Conservation (phyloP, 192 early-diverging fungal species). For the Podila verticillata region DNA sequence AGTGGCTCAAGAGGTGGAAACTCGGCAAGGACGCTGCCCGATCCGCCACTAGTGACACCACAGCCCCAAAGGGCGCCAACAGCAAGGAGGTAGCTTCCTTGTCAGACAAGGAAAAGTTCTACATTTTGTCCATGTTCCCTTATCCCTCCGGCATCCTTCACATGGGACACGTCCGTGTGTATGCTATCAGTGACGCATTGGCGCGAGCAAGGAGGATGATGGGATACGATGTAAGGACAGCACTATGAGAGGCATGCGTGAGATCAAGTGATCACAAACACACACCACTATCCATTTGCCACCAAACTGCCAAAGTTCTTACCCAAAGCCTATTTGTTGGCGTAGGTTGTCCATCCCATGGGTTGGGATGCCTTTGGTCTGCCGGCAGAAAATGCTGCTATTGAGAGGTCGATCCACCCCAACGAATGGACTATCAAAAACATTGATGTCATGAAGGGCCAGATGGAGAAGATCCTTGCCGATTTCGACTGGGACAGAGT, state of each 20-base stretch:
- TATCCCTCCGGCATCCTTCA: constrained; percentile 94
- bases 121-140: constrained; percentile 95
- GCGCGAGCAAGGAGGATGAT: constrained; percentile 80
- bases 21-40: constrained; percentile 13
- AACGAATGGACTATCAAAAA: constrained; percentile 85
- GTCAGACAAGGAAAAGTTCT: constrained; percentile 66
- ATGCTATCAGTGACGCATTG: constrained; percentile 91
- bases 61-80: background rate
- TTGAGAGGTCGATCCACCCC: constrained; percentile 81
- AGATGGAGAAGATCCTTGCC: constrained; percentile 76
- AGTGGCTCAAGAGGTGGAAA: constrained; percentile 69
- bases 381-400: constrained; percentile 98
- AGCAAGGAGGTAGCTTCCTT: background rate
- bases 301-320: no score
- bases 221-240: constrained; percentile 71
- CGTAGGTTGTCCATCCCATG: constrained; percentile 87
- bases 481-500: constrained; percentile 94
- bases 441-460: constrained; percentile 84
- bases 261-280: no score
- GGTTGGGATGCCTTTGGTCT: constrained; percentile 98
- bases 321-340: background rate
- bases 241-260: no score
- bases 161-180: constrained; percentile 97
- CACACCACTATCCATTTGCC: no score
- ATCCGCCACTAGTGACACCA: background rate